A percentile compares a stretch with the other conserved stretches of the same genome.
phyloP scores from a whole-genome alignment of 306 rosid species.

The Senna tora region DNA sequence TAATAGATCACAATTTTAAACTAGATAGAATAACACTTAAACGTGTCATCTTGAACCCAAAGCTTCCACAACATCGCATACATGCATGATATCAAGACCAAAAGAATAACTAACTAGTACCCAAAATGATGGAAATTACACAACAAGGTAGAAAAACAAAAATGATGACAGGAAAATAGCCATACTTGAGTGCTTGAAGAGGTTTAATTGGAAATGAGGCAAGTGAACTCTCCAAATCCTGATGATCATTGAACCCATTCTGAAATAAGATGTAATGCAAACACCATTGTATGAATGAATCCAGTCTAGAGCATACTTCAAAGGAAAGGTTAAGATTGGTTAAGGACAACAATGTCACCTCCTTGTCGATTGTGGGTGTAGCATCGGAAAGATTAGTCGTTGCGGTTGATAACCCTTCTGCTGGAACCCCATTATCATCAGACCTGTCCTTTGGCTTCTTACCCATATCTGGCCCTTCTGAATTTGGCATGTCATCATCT shows the following conservation, averaged over 20 bases:
- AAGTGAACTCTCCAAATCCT: slow-evolving; percentile 82
- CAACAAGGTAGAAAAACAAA: neutral
- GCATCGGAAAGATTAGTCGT: slow-evolving; percentile 56
- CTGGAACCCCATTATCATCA: slow-evolving; percentile 53
- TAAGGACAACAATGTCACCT: slow-evolving; percentile 51
- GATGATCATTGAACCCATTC: slow-evolving; percentile 75
- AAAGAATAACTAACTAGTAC: neutral
- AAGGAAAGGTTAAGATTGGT: slow-evolving; percentile 15
- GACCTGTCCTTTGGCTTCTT: slow-evolving; percentile 49
- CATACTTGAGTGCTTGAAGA: slow-evolving; percentile 91
- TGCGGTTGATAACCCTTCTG: slow-evolving; percentile 46
- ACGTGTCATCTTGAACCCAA: slow-evolving; percentile 22
- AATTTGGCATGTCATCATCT: slow-evolving; percentile 64
- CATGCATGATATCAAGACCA: slow-evolving; percentile 18
- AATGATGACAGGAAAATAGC: slow-evolving; percentile 10
- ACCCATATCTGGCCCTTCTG: slow-evolving; percentile 55
- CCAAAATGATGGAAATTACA: slow-evolving; percentile 14
- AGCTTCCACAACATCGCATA: slow-evolving; percentile 23
- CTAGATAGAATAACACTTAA: slow-evolving; percentile 16
- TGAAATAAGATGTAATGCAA: slow-evolving; percentile 48
- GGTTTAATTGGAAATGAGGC: slow-evolving; percentile 88
- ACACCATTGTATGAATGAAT: slow-evolving; percentile 21
- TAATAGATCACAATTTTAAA: slow-evolving; percentile 6
- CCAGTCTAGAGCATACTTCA: neutral
- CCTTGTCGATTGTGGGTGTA: slow-evolving; percentile 54